A percentile compares a stretch with the other conserved stretches of the same genome.
phyloP scores from a whole-genome alignment of 441 rosid species.

The Populus hybrid region DNA sequence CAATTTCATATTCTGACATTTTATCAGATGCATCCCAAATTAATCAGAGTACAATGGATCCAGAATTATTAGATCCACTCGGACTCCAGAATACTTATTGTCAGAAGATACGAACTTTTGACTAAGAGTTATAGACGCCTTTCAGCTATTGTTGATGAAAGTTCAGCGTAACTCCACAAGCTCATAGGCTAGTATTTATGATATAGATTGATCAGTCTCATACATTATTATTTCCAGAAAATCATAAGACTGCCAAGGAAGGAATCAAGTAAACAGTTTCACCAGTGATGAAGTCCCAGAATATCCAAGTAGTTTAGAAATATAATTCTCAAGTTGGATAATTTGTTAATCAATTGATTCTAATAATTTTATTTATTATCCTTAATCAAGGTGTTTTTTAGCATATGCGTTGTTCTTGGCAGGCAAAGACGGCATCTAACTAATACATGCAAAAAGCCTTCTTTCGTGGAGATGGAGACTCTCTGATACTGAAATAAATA shows the following conservation, averaged over 20 bases:
- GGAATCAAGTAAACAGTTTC: neutral
- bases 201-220: neutral
- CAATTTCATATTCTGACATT: neutral
- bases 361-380: no score
- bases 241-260: neutral
- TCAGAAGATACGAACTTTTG: neutral
- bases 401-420: neutral
- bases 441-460: no score
- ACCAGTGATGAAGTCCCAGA: neutral
- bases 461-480: rapidly evolving
- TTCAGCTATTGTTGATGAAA: neutral
- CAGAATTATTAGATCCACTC: no score
- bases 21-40: no score
- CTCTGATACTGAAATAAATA: no score
- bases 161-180: neutral
- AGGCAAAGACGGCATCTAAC: rapidly evolving
- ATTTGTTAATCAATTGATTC: rapidly evolving
- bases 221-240: neutral
- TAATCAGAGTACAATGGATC: neutral
- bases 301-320: no score
- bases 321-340: no score
- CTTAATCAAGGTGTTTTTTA: no score
- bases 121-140: no score
- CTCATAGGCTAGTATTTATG: neutral
- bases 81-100: no score